phyloP scores from a whole-genome alignment of 2,329 filamentous ascomycete genomes.

The Stemphylium vesicarium region DNA sequence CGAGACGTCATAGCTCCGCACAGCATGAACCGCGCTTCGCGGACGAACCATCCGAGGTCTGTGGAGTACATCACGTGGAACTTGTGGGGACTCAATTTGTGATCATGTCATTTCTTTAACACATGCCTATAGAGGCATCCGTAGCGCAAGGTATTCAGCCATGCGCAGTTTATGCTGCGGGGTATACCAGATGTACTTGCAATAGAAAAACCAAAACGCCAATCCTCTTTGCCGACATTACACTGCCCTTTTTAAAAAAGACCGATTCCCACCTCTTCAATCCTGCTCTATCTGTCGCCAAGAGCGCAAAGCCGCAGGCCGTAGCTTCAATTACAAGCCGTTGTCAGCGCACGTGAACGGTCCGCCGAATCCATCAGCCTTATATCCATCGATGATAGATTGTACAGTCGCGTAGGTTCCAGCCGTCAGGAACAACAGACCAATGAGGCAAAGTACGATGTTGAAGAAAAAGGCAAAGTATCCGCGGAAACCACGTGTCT shows the following conservation, averaged over 20 bases:
- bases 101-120: background rate
- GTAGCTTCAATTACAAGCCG: slow-evolving; percentile 56
- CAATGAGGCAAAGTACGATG: slow-evolving; percentile 72
- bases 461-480: slow-evolving; percentile 70
- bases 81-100: background rate
- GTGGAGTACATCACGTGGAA: background rate
- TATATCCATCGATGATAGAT: slow-evolving; percentile 76
- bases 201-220: background rate
- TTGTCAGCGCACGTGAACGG: slow-evolving; percentile 78
- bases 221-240: too few species aligned
- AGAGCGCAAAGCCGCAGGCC: background rate
- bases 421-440: slow-evolving; percentile 79
- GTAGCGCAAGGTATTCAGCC: background rate
- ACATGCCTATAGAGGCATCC: background rate
- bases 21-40: background rate
- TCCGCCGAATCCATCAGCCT: slow-evolving; percentile 67
- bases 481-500: slow-evolving; percentile 60
- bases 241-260: background rate
- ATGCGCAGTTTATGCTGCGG: slow-evolving; percentile 1
- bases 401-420: slow-evolving; percentile 79
- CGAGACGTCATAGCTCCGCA: slow-evolving; percentile 40
- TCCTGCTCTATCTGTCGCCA: background rate
- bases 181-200: slow-evolving; percentile 7
- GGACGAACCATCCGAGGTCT: slow-evolving; percentile 1
- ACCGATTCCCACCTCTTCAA: background rate